phyloP scores from a whole-genome alignment of 176 grass and related monocot genomes.

The Chrysopogon serrulatus region DNA sequence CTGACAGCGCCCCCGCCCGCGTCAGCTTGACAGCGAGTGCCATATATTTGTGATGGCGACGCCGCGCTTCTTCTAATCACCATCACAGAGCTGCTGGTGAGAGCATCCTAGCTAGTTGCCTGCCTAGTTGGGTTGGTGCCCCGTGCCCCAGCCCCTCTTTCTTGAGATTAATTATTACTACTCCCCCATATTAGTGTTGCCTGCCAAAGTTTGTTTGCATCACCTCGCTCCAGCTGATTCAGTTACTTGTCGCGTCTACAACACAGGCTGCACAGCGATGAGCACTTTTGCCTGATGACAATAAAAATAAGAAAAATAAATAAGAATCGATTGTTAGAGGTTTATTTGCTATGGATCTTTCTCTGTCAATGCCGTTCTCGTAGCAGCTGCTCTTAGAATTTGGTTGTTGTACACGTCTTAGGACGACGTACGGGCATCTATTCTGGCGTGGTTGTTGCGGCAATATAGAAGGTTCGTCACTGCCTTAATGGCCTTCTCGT shows the following conservation, averaged over 20 bases:
- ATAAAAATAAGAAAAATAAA: background rate
- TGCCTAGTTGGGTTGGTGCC: background rate
- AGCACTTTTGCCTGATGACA: background rate
- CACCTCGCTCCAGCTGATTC: background rate
- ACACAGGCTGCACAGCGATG: background rate
- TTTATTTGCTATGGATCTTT: no score
- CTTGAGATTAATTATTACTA: background rate
- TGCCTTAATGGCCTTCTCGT: constrained; percentile 26
- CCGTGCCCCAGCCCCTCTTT: no score
- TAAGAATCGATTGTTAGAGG: no score
- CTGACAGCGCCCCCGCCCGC: background rate
- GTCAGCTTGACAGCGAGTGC: constrained; percentile 15
- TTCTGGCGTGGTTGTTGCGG: background rate
- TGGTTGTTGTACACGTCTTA: background rate
- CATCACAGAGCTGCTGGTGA: no score
- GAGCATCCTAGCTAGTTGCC: background rate
- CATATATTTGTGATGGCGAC: background rate
- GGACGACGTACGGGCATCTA: background rate
- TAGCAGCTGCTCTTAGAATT: background rate
- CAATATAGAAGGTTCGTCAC: background rate
- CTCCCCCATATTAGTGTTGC: no score
- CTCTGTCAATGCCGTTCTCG: background rate
- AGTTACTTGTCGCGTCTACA: background rate
- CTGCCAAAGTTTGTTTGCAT: no score
- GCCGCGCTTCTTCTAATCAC: background rate